Evolutionary conservation across 2,329 filamentous ascomycete genomes (phyloP).

Genomic region (Penicillium sp.): DNA sequence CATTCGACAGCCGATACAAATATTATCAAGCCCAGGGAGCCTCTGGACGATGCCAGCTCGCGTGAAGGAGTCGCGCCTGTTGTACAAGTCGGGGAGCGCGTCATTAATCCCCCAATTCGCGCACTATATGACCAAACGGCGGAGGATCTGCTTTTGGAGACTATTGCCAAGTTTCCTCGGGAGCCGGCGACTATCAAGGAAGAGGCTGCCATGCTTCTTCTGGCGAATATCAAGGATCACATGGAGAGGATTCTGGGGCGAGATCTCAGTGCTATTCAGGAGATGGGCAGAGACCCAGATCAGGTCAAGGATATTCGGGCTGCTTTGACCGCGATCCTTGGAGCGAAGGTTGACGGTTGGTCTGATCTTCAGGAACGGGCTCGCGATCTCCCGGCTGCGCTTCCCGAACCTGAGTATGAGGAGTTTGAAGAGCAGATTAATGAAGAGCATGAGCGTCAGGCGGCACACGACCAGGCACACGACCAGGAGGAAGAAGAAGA

Average conservation of each 20-base stretch:
- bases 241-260: conserved; percentile 47
- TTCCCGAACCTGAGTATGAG: conserved; percentile 31
- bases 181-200: conserved; percentile 46
- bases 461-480: conserved; percentile 38
- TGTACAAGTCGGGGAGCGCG: conserved; percentile 43
- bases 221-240: conserved; percentile 49
- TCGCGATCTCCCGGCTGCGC: conserved; percentile 35
- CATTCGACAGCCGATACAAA: conserved; percentile 47
- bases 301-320: conserved; percentile 45
- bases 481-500: conserved; percentile 19
- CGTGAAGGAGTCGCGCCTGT: conserved; percentile 42
- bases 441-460: conserved; percentile 27
- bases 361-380: conserved; percentile 41
- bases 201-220: conserved; percentile 46
- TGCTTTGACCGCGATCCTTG: conserved; percentile 43
- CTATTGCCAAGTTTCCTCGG: conserved; percentile 44
- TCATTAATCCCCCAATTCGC: conserved; percentile 42
- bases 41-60: conserved; percentile 37
- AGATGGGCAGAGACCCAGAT: conserved; percentile 46
- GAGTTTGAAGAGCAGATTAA: conserved; percentile 9
- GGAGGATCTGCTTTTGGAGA: conserved; percentile 43
- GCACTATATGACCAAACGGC: conserved; percentile 44
- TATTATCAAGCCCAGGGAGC: conserved; percentile 44
- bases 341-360: conserved; percentile 46
- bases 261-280: conserved; percentile 44